Percentiles rank a stretch among this genome's conserved stretches.
Evolutionary conservation across 176 grass and related monocot species (phyloP).

Genomic region (Melocanna baccifera): DNA sequence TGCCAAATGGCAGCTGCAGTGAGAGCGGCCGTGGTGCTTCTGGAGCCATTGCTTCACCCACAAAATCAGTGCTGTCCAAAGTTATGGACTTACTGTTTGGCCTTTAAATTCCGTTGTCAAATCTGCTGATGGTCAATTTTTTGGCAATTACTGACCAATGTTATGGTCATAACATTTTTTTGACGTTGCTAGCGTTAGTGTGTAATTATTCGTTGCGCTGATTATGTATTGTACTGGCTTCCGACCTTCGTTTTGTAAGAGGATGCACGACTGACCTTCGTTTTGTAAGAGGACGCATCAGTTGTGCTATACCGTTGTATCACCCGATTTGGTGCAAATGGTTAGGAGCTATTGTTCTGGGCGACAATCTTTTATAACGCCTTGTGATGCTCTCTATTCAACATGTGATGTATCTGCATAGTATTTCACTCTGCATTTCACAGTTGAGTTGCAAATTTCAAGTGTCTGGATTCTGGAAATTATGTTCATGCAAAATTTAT

Average conservation of each 20-base stretch:
- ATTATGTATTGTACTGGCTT: background rate
- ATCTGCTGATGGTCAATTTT: background rate
- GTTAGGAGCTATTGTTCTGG: background rate
- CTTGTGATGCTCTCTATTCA: background rate
- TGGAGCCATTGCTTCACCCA: conserved; percentile 73
- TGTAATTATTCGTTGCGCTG: background rate
- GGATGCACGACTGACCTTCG: background rate
- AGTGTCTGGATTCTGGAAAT: background rate
- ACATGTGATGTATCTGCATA: background rate
- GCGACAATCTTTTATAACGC: background rate
- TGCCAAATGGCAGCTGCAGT: conserved; percentile 44
- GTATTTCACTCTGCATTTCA: background rate
- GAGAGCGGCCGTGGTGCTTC: conserved; percentile 20
- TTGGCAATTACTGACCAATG: background rate
- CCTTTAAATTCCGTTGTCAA: conserved; percentile 33
- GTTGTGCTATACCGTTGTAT: background rate
- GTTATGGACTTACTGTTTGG: conserved; percentile 92
- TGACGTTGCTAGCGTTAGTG: background rate
- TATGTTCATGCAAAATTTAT: background rate
- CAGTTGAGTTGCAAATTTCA: background rate
- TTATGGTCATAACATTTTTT: background rate
- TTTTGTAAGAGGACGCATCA: background rate
- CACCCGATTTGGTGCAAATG: background rate
- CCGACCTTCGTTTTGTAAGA: background rate
- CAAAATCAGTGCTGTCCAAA: conserved; percentile 73